phyloP scores from a whole-genome alignment of 2,329 filamentous ascomycete species.

The Chrysoporthe cubensis region DNA sequence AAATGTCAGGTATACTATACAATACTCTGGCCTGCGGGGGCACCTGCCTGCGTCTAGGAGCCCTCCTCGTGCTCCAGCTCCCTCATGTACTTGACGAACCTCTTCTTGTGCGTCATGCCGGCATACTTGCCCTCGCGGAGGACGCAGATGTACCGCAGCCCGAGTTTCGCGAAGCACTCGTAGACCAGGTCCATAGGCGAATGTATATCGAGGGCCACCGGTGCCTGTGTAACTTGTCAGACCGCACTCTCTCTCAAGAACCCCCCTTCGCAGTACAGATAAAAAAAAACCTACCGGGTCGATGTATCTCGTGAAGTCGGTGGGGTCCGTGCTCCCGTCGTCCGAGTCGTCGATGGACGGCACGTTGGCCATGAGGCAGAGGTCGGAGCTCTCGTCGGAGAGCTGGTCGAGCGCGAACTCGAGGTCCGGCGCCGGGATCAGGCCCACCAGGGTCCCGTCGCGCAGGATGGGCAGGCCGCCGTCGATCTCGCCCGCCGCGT shows the following conservation, averaged over 20 bases:
- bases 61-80: constrained; percentile 68
- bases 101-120: constrained; percentile 93
- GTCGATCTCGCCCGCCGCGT: constrained; percentile 86
- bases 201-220: constrained; percentile 83
- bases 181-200: constrained; percentile 95
- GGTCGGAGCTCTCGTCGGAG: constrained; percentile 69
- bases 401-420: constrained; percentile 90
- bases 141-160: constrained; percentile 90
- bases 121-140: constrained; percentile 82
- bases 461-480: constrained; percentile 87
- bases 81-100: constrained; percentile 92
- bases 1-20: background rate
- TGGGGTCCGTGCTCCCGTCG: constrained; percentile 63
- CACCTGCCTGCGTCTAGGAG: background rate
- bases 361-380: constrained; percentile 82
- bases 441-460: constrained; percentile 77
- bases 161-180: constrained; percentile 94
- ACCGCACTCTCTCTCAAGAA: too few species aligned
- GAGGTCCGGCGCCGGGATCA: constrained; percentile 92
- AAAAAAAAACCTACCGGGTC: constrained; percentile 68
- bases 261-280: too few species aligned
- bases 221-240: constrained; percentile 57
- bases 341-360: constrained; percentile 67
- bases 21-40: background rate
- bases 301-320: constrained; percentile 88